These are phyloP conservation scores for Paecilomyces sp. DNA, from an alignment of 2,329 filamentous ascomycete species.

Conservation along the genomic window DNA sequence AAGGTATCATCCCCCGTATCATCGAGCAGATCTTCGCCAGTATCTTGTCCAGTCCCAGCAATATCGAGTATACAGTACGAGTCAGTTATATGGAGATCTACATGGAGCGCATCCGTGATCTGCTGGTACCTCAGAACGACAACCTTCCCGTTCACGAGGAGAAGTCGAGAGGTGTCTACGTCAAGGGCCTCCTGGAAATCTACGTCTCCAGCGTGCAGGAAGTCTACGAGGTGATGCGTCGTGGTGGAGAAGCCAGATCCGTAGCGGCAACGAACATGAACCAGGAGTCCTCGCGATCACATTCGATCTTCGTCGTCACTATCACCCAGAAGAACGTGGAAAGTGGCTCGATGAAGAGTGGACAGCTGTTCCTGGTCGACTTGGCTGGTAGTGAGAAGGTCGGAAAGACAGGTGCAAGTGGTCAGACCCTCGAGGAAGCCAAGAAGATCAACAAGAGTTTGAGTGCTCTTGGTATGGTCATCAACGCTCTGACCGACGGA, in stretches of 20 bases:
- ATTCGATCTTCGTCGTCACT: conserved; percentile 96
- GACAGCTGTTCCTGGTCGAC: conserved; percentile 95
- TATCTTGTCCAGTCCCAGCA: conserved; percentile 83
- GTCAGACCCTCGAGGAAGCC: conserved; percentile 93
- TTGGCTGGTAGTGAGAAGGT: conserved; percentile 97
- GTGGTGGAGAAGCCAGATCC: conserved; percentile 81
- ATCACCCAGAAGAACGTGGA: conserved; percentile 97
- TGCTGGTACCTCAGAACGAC: conserved; percentile 87
- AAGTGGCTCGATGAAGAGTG: conserved; percentile 91
- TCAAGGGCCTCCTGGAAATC: conserved; percentile 88
- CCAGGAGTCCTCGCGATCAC: conserved; percentile 92
- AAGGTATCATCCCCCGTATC: conserved; percentile 94
- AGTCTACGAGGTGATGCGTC: conserved; percentile 93
- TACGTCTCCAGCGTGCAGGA: conserved; percentile 94
- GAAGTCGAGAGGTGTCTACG: conserved; percentile 91
- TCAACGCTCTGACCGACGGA: conserved; percentile 92
- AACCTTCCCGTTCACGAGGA: conserved; percentile 98
- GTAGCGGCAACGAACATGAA: conserved; percentile 99
- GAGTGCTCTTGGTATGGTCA: conserved; percentile 97
- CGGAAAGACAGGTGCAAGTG: conserved; percentile 94
- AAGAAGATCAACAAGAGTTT: conserved; percentile 99
- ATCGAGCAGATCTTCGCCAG: conserved; percentile 96
- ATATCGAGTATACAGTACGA: conserved; percentile 96
- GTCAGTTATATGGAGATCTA: conserved; percentile 99
- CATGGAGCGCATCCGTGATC: conserved; percentile 96